Base-by-base conservation (phyloP, 228 moss, liverwort and hornwort genomes). In the Sphagnum fallax region DNA sequence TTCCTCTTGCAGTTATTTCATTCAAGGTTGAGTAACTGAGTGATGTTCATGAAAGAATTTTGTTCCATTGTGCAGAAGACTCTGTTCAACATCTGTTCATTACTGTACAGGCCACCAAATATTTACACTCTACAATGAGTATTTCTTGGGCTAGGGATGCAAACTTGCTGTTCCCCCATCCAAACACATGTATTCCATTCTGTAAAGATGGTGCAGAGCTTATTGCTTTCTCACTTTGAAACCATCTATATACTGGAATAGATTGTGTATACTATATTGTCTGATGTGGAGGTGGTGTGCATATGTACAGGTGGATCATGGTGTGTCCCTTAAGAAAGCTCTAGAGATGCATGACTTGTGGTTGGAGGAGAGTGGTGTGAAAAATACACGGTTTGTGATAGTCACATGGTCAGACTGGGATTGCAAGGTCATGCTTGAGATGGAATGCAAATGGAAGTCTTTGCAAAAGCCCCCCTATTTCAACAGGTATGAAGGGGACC, bases 401-500 rank as follows among this genome's bases (percentile, higher is more conserved):
- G 77, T 79, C 52, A 83, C 80, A 51, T 83, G 83, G 77, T 83
- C 83, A 6, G 83, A 83, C 49, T 80, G 83, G 83, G 80, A 80
- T 66, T 83, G 83, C 72, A 80, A 65, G 67, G 67, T 48, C 15
- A 73, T 80, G 70, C 68, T 83, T 50, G 71, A 75, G 47, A 77
- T 65, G 2, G 80, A 84, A 70, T 83, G 83, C 70, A 67, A 70
- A 68, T 77, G 65, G 58, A 83, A 80, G 80, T 69, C 80, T 18
- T 61, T 83, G 50, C 64, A 59, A n/a, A 80, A 83, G 68, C 80
- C 83, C 47, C 57, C 67, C 13, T 83, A 80, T 53, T 84, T 67
- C 73, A 84, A 80, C 75, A 78, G 75, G 77, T 80, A 7, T 12
- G 55, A 12, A 32, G 32, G 32, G 32, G 32, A 0, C 32, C 32